Conservation (phyloP, 148 eudicot genomes). For the Rhododendron molle region DNA sequence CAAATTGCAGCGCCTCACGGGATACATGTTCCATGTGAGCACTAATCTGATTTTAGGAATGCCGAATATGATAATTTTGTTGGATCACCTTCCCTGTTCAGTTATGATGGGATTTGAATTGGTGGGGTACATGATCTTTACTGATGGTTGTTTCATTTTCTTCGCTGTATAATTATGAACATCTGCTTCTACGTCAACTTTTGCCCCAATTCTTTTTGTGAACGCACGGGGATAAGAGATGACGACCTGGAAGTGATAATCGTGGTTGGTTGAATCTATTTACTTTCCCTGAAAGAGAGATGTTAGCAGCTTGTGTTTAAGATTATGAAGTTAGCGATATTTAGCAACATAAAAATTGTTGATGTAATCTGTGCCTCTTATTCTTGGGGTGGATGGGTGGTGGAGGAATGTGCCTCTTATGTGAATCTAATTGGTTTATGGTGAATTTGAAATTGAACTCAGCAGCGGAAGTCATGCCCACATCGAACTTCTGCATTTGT, state of each 20-base stretch:
- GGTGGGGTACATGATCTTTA: background rate
- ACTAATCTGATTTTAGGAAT: conserved; percentile 24
- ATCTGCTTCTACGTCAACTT: background rate
- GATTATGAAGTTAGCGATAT: background rate
- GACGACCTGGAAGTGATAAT: background rate
- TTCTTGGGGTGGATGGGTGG: too few relatives aligned
- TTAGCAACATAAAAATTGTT: background rate
- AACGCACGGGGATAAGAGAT: background rate
- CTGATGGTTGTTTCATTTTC: background rate
- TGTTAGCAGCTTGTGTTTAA: background rate
- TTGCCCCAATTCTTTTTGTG: background rate
- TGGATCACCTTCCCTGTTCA: background rate
- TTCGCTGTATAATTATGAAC: background rate
- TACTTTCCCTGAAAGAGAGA: background rate
- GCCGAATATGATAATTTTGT: background rate
- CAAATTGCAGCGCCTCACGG: conserved; percentile 28
- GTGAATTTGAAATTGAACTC: background rate
- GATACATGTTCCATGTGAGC: conserved; percentile 89
- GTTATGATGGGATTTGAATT: background rate
- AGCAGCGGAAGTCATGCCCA: too few relatives aligned
- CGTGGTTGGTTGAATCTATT: background rate
- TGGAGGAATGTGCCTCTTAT: too few relatives aligned
- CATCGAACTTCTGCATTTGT: too few relatives aligned
- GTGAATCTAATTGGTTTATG: background rate
- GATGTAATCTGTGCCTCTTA: background rate